Evolutionary conservation across 2,329 filamentous ascomycete species (phyloP).

Genomic region (Penicillium janthinellum): DNA sequence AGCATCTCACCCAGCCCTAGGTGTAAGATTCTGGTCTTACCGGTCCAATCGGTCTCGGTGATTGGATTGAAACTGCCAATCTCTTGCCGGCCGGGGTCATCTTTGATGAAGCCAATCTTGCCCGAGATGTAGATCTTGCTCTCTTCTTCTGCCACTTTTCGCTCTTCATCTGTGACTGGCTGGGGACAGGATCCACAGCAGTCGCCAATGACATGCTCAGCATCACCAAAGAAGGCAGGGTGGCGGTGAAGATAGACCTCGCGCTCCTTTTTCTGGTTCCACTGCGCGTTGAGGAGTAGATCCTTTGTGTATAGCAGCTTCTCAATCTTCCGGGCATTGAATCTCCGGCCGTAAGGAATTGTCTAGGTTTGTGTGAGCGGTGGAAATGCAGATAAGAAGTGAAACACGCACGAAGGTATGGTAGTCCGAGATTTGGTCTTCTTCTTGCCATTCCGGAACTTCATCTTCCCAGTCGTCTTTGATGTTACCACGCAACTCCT

Average conservation of each 20-base stretch:
- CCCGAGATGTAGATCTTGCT: slow-evolving; percentile 76
- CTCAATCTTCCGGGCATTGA: slow-evolving; percentile 64
- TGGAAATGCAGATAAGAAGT: slow-evolving; percentile 31
- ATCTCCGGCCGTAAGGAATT: slow-evolving; percentile 42
- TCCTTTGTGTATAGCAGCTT: slow-evolving; percentile 81
- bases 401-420: slow-evolving; percentile 72
- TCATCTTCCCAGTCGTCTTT: slow-evolving; percentile 79
- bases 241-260: slow-evolving; percentile 78
- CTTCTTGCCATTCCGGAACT: slow-evolving; percentile 77
- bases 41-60: slow-evolving; percentile 79
- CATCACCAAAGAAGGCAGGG: slow-evolving; percentile 79
- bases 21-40: slow-evolving; percentile 16
- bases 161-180: slow-evolving; percentile 69
- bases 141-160: slow-evolving; percentile 70
- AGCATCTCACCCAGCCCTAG: neutral
- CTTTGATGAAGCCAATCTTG: slow-evolving; percentile 71
- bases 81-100: slow-evolving; percentile 77
- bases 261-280: slow-evolving; percentile 77
- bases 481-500: slow-evolving; percentile 65
- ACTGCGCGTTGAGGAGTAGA: slow-evolving; percentile 79
- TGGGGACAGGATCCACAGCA: slow-evolving; percentile 79
- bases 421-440: slow-evolving; percentile 76
- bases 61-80: slow-evolving; percentile 77
- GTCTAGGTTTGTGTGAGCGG: slow-evolving; percentile 47
- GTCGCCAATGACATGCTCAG: slow-evolving; percentile 73